Base-by-base conservation (phyloP, 257 asterid genomes). In the Catharanthus roseus region DNA sequence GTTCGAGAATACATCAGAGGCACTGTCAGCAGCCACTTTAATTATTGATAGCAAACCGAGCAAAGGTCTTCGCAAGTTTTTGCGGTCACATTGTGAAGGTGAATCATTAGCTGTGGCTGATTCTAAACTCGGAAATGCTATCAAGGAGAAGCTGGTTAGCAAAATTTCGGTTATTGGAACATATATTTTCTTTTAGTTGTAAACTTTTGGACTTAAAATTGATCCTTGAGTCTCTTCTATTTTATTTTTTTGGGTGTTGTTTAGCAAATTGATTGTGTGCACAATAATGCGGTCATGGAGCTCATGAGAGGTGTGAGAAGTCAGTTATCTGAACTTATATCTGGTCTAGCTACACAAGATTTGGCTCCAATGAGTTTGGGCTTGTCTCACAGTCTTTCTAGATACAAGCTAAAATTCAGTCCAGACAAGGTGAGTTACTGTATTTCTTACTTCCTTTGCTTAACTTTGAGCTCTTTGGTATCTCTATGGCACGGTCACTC, bases 321-420 rank as follows among this genome's bases (percentile, higher is more conserved):
- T 77, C 96, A 89, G 36, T 76, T 88, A 76, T 82, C 88, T 44
- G 93, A 92, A 54, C 93, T 92, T 19, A 92, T 92, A 69, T 74
- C 93, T 41, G 97, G 96, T 63, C 80, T 89, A 33, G 96, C 87
- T 75, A 62, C 86, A 2, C 96, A 89, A 78, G 97, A 92, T 80
- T 79, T 92, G 84, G 92, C 92, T 65, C 96, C 96, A 66, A 92
- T 92, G 96, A 89, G 97, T 69, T 83, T 92, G 82, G 97, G 96
- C 47, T 81, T 92, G 73, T 92, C 97, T 77, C 97, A 92, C 84
- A 89, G 96, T 78, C 76, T 89, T 50, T 87, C 96, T 41, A 82
- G 96, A 82, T 84, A 85, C 86, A 92, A 92, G 72, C 83, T 89
- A 61, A 89, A 92, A 64, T 92, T 92, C 84, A 92, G 96, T 78